These are phyloP conservation scores for Puccinia horiana DNA, from an alignment of 1,284 basidiomycete genomes.

Conservation along the genomic window DNA sequence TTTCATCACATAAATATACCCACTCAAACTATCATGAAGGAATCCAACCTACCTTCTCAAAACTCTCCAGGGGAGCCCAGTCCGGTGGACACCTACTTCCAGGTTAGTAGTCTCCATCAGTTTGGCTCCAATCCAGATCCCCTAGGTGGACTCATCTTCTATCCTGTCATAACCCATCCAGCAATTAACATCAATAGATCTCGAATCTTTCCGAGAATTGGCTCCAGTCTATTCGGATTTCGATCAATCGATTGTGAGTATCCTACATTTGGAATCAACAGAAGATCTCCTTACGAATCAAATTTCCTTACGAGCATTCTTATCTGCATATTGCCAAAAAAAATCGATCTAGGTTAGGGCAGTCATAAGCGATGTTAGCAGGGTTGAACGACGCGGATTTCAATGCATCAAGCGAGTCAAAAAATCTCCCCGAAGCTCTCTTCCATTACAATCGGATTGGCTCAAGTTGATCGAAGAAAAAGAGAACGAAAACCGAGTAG, in stretches of 20 bases:
- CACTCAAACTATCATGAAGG: not conserved
- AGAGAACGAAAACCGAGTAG: not conserved
- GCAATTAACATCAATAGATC: slow-evolving; percentile 14
- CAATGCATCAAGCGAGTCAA: slow-evolving; percentile 16
- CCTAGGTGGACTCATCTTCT: not conserved
- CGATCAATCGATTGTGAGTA: not conserved
- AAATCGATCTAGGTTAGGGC: not conserved
- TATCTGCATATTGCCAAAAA: not conserved
- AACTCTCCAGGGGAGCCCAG: not conserved
- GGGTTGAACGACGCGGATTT: not conserved
- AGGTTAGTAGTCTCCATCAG: not conserved
- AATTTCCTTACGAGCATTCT: not conserved
- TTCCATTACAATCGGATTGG: slow-evolving; percentile 21
- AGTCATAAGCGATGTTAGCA: not conserved
- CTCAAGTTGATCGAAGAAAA: slow-evolving; percentile 31
- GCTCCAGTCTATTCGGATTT: not conserved
- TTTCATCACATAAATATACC: not conserved
- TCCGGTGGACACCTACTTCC: not conserved
- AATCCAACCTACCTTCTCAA: not conserved
- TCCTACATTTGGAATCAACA: not conserved
- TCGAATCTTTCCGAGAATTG: not conserved
- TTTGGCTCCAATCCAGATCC: not conserved
- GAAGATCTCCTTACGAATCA: not conserved
- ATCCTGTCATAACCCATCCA: not conserved
- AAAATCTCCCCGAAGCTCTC: slow-evolving; percentile 10